Evolutionary conservation across 176 grass and related monocot genomes (phyloP), one percentile per base, ranked within the genome.

Genomic region (Oryza australiensis): DNA sequence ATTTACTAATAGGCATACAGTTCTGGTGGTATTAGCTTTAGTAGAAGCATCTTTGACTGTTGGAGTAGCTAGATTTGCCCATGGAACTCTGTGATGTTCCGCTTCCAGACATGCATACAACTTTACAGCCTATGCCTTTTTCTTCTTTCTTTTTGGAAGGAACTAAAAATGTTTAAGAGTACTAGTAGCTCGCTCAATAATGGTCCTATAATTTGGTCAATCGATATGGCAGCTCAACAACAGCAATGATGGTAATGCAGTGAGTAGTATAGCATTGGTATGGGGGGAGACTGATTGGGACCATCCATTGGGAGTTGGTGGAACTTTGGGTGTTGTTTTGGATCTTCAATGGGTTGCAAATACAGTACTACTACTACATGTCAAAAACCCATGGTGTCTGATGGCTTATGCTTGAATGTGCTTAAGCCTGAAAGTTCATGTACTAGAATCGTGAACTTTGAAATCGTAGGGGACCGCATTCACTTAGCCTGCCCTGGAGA

Each of bases 171-270:
- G 2, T 32, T 67, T 32, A 32, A 66, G 48, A 48, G 67, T 60
- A 42, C 41, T 55, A 42, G 49, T 82, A 77, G 35, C 40, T 72
- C 59, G 72, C 73, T 59, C 78, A 66, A 86, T 81, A 71, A 77
- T 86, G 55, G 43, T 73, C 57, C 66, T 77, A 89, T 85, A 85
- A 84, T 80, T 68, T 74, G 15, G 26, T 60, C 33, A 66, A 77
- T 65, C 70, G 71, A 23, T 89, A 77, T 66, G 78, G 35, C 73
- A 66, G 29, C 43, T 43, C 67, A 86, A 73, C 72, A 62, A 12
- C 34, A 82, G 23, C 59, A 82, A 82, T 82, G 35, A 59, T 86
- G 27, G 43, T 67, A 77, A 62, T 89, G 78, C 65, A 53, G 66
- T 81, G 65, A 42, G 64, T 41, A 81, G 71, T 86, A 48, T 81